Evolutionary conservation across 768 basidiomycete species (phyloP), one percentile per base, ranked within the genome.

Genomic region (Panaeolus cyanescens): DNA sequence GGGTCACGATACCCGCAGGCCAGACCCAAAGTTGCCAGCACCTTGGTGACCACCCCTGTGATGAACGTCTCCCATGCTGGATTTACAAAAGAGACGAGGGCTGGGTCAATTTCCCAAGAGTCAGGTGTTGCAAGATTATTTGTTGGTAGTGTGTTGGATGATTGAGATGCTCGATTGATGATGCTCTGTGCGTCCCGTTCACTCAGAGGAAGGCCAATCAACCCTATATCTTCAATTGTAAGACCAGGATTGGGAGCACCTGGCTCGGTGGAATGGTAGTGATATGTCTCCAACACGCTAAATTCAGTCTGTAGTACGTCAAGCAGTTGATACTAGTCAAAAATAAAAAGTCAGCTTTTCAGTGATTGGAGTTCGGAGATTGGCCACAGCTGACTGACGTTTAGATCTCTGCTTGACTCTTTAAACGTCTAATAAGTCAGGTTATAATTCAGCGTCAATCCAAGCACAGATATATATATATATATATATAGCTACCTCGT

Each of bases 41-140:
- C 75, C 6, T 55, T 37, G 3, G 77, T 65, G 3, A 76, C 71
- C 1, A 60, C 50, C 2, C 64, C 59, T 19, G 70, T 56, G n/a
- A 84, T 56, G 40, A 70, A 84, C 1, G 54, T 36, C 1, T 59
- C 36, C 82, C 83, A 85, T 13, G 66, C 71, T 0, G 76, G 71
- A 63, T 83, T 83, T 13, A 65, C 67, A 58, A 83, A 82, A 7
- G 65, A 64, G 5, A 85, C 69, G 54, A 70, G 64, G 1, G 59
- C 64, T 0, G 79, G 75, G 55, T 81, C 78, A 45, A 85, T 79
- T 63, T 84, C 81, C 81, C 81, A 85, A 3, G 80, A 82, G 71
- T 84, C 77, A 10, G 81, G 68, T 5, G 83, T 80, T 1, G 70
- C 65, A 40, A 70, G 80, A 61, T 83, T 75, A 1, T 82, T 72